These are phyloP conservation scores for Meyerozyma athensensis DNA, from an alignment of 1,139 yeast genomes.

Conservation along the genomic window DNA sequence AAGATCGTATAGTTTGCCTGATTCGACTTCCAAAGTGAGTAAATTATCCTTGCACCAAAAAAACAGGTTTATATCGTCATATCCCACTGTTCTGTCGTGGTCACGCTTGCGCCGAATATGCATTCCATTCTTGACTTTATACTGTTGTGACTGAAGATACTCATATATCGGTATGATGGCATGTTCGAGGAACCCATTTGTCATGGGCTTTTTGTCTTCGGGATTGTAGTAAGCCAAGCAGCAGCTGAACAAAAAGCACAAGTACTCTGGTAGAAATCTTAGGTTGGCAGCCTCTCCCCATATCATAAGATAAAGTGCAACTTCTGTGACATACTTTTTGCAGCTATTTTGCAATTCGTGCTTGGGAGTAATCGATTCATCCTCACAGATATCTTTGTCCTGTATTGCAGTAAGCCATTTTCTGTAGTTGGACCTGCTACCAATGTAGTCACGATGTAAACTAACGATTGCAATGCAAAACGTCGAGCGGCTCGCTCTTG, in stretches of 20 bases:
- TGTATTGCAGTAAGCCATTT: constrained; percentile 14
- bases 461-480: constrained; percentile 11
- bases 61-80: constrained; percentile 80
- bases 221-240: constrained; percentile 21
- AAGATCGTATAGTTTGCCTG: constrained; percentile 41
- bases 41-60: constrained; percentile 77
- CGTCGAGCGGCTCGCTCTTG: constrained; percentile 12
- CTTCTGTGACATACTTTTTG: constrained; percentile 24
- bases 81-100: constrained; percentile 69
- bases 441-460: constrained; percentile 14
- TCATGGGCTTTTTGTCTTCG: not conserved
- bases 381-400: not conserved
- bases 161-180: constrained; percentile 45
- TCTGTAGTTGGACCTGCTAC: constrained; percentile 13
- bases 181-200: constrained; percentile 24
- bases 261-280: constrained; percentile 40
- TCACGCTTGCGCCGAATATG: constrained; percentile 55
- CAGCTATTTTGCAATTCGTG: not conserved
- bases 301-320: constrained; percentile 31
- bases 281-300: constrained; percentile 45
- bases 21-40: constrained; percentile 39
- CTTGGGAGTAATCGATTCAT: not conserved
- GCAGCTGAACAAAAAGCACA: constrained; percentile 35
- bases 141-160: constrained; percentile 41
- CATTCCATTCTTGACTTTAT: constrained; percentile 26